These are phyloP conservation scores for Phlebiopsis gigantea DNA, from an alignment of 768 basidiomycete species.

Conservation along the genomic window DNA sequence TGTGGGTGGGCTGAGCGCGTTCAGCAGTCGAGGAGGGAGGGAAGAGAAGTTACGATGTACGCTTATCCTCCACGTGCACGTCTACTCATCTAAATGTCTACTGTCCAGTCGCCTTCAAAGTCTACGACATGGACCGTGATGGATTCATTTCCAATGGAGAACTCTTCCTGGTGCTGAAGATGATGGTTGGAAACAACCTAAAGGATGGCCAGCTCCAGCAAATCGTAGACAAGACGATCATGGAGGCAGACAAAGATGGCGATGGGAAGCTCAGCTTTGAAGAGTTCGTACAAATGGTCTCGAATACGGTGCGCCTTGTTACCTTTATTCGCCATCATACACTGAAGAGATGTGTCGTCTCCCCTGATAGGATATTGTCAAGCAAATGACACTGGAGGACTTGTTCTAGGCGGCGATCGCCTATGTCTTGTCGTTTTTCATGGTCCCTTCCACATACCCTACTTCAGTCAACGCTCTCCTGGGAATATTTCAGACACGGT, in stretches of 20 bases:
- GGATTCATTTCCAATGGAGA: slow-evolving; percentile 98
- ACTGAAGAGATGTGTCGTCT: background rate
- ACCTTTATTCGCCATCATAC: background rate
- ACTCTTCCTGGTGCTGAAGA: slow-evolving; percentile 96
- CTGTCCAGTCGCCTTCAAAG: slow-evolving; percentile 91
- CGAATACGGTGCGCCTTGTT: slow-evolving; percentile 71
- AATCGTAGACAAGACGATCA: slow-evolving; percentile 99
- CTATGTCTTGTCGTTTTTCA: background rate
- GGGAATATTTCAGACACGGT: background rate
- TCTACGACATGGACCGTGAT: slow-evolving; percentile 98
- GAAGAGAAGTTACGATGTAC: slow-evolving; percentile 95
- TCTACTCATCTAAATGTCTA: background rate
- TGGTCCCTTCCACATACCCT: slow-evolving; percentile 1
- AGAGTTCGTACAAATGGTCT: slow-evolving; percentile 95
- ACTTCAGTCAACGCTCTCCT: background rate
- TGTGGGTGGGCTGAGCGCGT: slow-evolving; percentile 95
- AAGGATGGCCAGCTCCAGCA: slow-evolving; percentile 99
- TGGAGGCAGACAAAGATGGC: slow-evolving; percentile 98
- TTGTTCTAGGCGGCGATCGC: slow-evolving; percentile 51
- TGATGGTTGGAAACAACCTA: slow-evolving; percentile 99
- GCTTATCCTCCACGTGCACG: slow-evolving; percentile 27
- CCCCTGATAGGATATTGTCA: slow-evolving; percentile 82
- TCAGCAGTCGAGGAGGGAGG: slow-evolving; percentile 92
- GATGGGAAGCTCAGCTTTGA: slow-evolving; percentile 98
- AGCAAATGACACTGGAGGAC: slow-evolving; percentile 97